phyloP scores from a whole-genome alignment of 139 green algal species.

The Coelastrella sp. region DNA sequence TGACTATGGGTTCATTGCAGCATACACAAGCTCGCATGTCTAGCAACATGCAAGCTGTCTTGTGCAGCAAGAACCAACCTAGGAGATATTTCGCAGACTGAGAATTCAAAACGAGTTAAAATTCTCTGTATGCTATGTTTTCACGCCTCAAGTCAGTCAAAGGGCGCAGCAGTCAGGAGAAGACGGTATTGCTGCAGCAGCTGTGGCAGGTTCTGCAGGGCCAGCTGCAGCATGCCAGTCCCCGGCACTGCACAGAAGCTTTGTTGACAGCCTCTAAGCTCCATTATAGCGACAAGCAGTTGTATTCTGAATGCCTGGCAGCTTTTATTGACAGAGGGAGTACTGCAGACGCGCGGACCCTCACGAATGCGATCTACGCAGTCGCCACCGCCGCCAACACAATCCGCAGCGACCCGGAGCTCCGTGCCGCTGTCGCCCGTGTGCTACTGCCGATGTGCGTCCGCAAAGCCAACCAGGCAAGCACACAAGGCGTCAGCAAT shows the following conservation, averaged over 20 bases:
- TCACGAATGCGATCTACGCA: not conserved
- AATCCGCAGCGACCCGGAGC: not conserved
- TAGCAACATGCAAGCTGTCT: not conserved
- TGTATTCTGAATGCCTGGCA: constrained; percentile 7
- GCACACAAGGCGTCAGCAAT: not conserved
- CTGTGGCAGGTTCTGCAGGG: not conserved
- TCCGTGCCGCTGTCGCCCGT: not conserved
- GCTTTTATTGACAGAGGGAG: not conserved
- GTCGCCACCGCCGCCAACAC: not conserved
- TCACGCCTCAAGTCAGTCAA: not conserved
- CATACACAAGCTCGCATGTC: no score
- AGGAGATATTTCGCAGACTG: not conserved
- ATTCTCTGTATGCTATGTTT: not conserved
- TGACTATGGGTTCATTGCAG: no score
- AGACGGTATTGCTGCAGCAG: not conserved
- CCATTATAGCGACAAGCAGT: not conserved
- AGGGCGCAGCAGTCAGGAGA: not conserved
- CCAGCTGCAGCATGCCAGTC: not conserved
- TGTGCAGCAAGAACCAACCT: not conserved
- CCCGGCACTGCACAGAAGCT: constrained; percentile 15
- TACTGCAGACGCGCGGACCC: not conserved
- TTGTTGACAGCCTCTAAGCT: constrained; percentile 26
- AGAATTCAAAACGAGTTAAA: not conserved
- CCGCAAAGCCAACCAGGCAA: no score
- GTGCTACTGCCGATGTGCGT: not conserved